Evolutionary conservation across 2,329 filamentous ascomycete species (phyloP).

Genomic region (Aspergillus amoenus): DNA sequence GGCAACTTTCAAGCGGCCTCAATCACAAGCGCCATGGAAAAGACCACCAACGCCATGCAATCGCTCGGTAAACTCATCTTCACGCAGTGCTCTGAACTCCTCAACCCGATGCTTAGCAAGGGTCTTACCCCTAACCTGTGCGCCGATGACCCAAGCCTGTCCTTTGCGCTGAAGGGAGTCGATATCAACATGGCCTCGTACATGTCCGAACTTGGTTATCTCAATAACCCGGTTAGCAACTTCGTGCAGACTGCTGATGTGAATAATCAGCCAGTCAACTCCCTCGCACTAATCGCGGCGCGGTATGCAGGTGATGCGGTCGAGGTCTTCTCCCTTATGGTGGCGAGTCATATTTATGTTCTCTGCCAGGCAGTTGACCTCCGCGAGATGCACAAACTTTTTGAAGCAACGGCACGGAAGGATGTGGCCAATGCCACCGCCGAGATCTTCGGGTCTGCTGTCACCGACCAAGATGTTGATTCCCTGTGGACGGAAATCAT

Average conservation of each 20-base stretch:
- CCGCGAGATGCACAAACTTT: constrained; percentile 31
- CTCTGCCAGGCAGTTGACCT: constrained; percentile 61
- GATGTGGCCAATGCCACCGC: background rate
- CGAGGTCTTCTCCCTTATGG: constrained; percentile 58
- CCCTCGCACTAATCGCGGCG: constrained; percentile 59
- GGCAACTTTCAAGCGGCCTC: constrained; percentile 67
- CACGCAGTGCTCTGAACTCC: constrained; percentile 61
- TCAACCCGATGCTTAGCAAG: constrained; percentile 60
- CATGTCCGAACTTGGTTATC: constrained; percentile 60
- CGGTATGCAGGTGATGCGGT: constrained; percentile 58
- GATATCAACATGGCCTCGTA: constrained; percentile 67
- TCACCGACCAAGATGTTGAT: background rate
- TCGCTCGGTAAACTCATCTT: constrained; percentile 64
- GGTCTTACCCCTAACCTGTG: constrained; percentile 63
- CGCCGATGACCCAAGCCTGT: constrained; percentile 54
- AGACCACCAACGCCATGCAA: constrained; percentile 52
- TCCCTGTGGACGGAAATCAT: constrained; percentile 17
- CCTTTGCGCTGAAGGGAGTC: constrained; percentile 63
- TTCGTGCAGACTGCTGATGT: constrained; percentile 68
- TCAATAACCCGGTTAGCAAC: constrained; percentile 61
- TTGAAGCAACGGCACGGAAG: constrained; percentile 4
- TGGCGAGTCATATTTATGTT: constrained; percentile 54
- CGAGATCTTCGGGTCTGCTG: background rate
- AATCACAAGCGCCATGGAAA: constrained; percentile 66
- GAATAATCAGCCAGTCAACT: constrained; percentile 67